Base-by-base conservation (phyloP, 208 protist genomes). In the Wallacemonas rigidus region DNA sequence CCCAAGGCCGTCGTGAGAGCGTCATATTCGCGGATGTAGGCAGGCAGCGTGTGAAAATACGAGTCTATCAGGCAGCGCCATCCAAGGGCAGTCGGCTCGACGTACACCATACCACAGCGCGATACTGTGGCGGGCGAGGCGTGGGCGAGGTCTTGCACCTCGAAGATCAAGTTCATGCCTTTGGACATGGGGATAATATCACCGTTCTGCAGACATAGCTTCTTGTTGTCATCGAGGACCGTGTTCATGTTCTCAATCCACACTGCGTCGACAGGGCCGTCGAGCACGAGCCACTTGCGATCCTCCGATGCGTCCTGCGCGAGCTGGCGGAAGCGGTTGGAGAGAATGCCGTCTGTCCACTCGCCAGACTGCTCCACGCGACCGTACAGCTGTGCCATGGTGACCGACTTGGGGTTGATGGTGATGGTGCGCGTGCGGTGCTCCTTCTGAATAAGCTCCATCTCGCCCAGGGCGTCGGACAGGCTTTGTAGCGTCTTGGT, bases 201-300 rank as follows among this genome's bases (percentile, higher is more conserved):
- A 57, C 96, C 96, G 74, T 96, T 98, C 58, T 98, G 92, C 61
- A 99, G 84, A 75, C 98, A 99, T 48, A 99, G 92, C 76, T 98
- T 98, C 87, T 98, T 99, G 87, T 99, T 99, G 81, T 99, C 98
- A 79, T 99, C 98, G 12, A 99, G 90, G 36, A 99, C 98, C 17
- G 98, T 99, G 89, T 99, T 99, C 98, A 99, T 99, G 81, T 99
- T 99, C 83, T 99, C 98, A 89, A 99, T 99, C 98, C 98, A 99
- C 54, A 99, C 86, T n/a, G 98, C 97, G 80, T 99, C 98, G 7
- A 99, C 98, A 40, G 98, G 98, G 69, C 98, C 98, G 60, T 99
- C 98, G 14, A 98, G 94, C 14, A 99, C 88, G 57, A 99, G 83
- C 97, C 97, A 99, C 77, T 98, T 97, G 61, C 94, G 87, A 60